A percentile compares a stretch with the other conserved stretches of the same genome.
These are phyloP conservation scores for Salisapilia sapeloensis DNA, from an alignment of 352 stramenopile species.

Conservation along the genomic window DNA sequence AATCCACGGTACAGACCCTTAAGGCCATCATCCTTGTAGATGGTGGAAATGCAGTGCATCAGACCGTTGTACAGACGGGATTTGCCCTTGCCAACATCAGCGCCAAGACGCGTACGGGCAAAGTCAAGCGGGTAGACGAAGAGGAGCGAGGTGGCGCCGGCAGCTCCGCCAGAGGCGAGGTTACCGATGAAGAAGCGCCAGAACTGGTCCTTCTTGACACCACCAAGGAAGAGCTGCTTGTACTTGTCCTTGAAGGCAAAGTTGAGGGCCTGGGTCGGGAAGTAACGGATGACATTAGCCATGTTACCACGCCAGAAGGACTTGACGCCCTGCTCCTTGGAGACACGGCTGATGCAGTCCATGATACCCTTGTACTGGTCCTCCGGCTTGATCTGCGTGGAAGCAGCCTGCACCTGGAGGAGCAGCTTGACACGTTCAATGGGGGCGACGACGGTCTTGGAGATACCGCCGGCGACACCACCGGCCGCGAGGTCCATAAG, in stretches of 20 bases:
- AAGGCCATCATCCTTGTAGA: constrained; percentile 84
- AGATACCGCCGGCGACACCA: constrained; percentile 76
- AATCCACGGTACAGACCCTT: constrained; percentile 97
- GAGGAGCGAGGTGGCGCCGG: constrained; percentile 91
- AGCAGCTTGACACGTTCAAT: constrained; percentile 88
- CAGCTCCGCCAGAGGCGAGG: constrained; percentile 94
- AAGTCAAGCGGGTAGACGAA: constrained; percentile 98
- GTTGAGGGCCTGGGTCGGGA: constrained; percentile 86
- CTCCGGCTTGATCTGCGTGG: constrained; percentile 82
- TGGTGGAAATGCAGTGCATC: constrained; percentile 93
- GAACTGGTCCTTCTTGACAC: constrained; percentile 93
- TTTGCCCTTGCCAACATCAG: constrained; percentile 95
- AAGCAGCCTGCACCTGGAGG: constrained; percentile 82
- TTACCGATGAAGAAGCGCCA: constrained; percentile 97
- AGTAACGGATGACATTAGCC: constrained; percentile 87
- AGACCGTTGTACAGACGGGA: constrained; percentile 95
- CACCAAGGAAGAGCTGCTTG: constrained; percentile 79
- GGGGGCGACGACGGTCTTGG: constrained; percentile 82
- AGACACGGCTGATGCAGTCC: constrained; percentile 82
- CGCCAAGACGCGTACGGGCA: constrained; percentile 96
- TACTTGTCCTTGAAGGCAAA: constrained; percentile 92
- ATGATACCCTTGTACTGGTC: constrained; percentile 86
- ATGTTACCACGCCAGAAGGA: constrained; percentile 87
- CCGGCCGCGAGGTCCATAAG: constrained; percentile 69
- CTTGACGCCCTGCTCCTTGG: constrained; percentile 72